Conservation (phyloP, 2,329 filamentous ascomycete genomes). For the Talaromyces piceae region DNA sequence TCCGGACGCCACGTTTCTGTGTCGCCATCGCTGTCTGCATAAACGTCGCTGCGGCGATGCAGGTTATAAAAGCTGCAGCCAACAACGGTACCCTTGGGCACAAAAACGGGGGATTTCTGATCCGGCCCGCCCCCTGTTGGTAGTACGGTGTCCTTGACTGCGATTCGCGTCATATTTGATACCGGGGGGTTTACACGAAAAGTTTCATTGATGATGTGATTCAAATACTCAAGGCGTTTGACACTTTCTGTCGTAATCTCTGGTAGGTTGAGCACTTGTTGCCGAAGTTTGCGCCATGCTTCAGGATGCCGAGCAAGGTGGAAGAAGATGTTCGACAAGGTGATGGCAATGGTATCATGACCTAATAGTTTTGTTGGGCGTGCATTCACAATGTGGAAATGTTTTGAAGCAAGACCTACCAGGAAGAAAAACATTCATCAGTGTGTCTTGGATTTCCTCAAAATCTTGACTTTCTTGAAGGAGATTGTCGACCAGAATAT, state of each 20-base stretch:
- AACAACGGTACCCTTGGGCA: constrained; percentile 59
- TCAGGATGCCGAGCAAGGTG: constrained; percentile 21
- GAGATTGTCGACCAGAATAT: constrained; percentile 45
- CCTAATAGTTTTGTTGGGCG: constrained; percentile 23
- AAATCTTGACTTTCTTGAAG: constrained; percentile 39
- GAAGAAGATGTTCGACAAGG: constrained; percentile 40
- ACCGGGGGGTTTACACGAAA: constrained; percentile 47
- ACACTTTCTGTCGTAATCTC: constrained; percentile 25
- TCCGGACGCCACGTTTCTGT: constrained; percentile 41
- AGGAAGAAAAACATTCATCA: constrained; percentile 47
- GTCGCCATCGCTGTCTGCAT: constrained; percentile 38
- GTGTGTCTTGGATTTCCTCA: constrained; percentile 40
- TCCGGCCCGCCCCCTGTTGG: constrained; percentile 10
- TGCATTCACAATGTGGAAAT: background rate
- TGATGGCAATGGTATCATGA: constrained; percentile 47
- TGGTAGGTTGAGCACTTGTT: constrained; percentile 17
- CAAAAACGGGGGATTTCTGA: constrained; percentile 50
- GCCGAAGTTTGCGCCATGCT: constrained; percentile 18
- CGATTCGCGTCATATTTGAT: constrained; percentile 41
- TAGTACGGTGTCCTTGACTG: constrained; percentile 19
- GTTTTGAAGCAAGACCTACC: constrained; percentile 30
- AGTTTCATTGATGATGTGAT: constrained; percentile 12
- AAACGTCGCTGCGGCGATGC: constrained; percentile 58
- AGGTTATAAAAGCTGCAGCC: constrained; percentile 62
- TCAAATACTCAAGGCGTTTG: constrained; percentile 10